Evolutionary conservation across 768 basidiomycete genomes (phyloP).

Genomic region (Leucocoprinus sp.): DNA sequence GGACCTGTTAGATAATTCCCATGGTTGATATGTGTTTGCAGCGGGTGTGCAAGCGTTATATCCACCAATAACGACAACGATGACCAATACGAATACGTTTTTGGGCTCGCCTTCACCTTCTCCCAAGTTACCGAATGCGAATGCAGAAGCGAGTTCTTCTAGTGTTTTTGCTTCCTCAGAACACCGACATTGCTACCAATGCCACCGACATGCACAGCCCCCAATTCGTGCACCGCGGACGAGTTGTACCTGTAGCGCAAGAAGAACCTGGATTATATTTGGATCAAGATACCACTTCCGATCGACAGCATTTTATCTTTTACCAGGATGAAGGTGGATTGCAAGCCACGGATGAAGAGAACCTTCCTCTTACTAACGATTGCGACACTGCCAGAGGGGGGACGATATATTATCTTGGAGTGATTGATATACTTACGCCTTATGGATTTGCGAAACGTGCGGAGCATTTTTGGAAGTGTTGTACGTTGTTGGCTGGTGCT

Average conservation of each 20-base stretch:
- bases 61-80: too few relatives aligned
- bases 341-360: slow-evolving; percentile 81
- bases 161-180: background rate
- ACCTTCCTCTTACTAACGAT: slow-evolving; percentile 22
- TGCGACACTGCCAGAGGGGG: slow-evolving; percentile 40
- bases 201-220: too few relatives aligned
- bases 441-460: slow-evolving; percentile 68
- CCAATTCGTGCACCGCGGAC: background rate
- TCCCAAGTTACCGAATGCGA: too few relatives aligned
- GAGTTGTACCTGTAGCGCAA: background rate
- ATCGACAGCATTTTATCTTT: slow-evolving; percentile 76
- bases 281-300: slow-evolving; percentile 50
- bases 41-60: too few relatives aligned
- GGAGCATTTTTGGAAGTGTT: slow-evolving; percentile 94
- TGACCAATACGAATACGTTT: too few relatives aligned
- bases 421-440: slow-evolving; percentile 96
- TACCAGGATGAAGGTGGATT: slow-evolving; percentile 96
- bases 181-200: too few relatives aligned
- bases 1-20: too few relatives aligned
- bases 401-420: slow-evolving; percentile 86
- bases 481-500: slow-evolving; percentile 38
- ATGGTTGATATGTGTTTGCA: too few relatives aligned
- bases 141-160: background rate
- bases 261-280: slow-evolving; percentile 32
- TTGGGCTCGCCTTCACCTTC: too few relatives aligned